Conservation (phyloP, 306 rosid genomes). For the Calophaca sinica region DNA sequence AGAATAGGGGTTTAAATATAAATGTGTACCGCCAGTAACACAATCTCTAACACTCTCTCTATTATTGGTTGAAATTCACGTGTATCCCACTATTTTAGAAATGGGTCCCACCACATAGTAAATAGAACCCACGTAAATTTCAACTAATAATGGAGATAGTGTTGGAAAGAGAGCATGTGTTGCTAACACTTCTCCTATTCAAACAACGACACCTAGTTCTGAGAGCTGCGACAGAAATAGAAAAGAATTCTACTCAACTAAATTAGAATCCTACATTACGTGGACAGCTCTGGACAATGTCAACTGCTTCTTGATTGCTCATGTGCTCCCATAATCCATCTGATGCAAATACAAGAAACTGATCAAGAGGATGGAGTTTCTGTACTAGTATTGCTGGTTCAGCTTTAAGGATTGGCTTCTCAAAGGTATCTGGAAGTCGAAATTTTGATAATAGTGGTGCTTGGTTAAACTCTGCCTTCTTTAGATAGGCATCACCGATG, state of each 20-base stretch:
- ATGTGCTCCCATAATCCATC: slow-evolving; percentile 98
- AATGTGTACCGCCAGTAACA: not conserved
- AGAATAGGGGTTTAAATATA: not conserved
- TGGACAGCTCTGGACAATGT: slow-evolving; percentile 76
- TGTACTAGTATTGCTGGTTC: slow-evolving; percentile 81
- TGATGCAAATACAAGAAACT: slow-evolving; percentile 89
- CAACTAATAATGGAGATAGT: not conserved
- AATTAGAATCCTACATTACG: slow-evolving; percentile 70
- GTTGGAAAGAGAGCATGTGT: not conserved
- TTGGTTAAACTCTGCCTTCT: slow-evolving; percentile 77
- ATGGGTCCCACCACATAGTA: not conserved
- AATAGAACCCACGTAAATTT: not conserved
- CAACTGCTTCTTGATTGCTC: slow-evolving; percentile 90
- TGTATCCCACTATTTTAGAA: not conserved
- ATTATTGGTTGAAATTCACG: not conserved
- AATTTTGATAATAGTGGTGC: slow-evolving; percentile 84
- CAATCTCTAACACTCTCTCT: not conserved
- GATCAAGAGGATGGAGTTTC: slow-evolving; percentile 73
- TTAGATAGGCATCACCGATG: slow-evolving; percentile 95
- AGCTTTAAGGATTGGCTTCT: slow-evolving; percentile 81
- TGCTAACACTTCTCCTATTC: not conserved
- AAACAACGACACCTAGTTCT: not conserved
- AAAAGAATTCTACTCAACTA: slow-evolving; percentile 24
- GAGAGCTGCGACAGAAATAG: not conserved
- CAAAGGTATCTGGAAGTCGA: slow-evolving; percentile 74